Evolutionary conservation across 179 eudicot species (phyloP).

Genomic region (Spergularia azorica): DNA sequence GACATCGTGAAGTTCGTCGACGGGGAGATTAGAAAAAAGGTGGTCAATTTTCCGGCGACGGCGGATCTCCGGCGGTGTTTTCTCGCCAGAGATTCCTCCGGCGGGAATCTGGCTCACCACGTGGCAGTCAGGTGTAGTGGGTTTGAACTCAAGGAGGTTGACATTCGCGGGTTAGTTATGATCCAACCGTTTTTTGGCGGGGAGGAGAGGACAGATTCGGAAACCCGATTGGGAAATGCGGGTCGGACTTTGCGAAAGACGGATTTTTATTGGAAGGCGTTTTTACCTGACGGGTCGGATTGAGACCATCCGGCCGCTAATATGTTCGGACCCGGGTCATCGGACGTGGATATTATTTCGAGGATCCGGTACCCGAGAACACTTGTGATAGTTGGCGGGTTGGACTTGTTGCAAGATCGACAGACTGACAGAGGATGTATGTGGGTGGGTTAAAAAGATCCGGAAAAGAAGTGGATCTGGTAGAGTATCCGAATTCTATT

Average conservation of each 20-base stretch:
- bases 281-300: constrained; percentile 34
- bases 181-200: constrained; percentile 43
- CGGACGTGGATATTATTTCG: constrained; percentile 4
- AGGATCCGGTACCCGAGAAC: constrained; percentile 23
- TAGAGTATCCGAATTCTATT: constrained; percentile 24
- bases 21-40: neutral
- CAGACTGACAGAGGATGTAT: constrained; percentile 28
- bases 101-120: constrained; percentile 51
- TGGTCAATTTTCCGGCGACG: constrained; percentile 11
- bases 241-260: constrained; percentile 9
- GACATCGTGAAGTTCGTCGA: constrained; percentile 30
- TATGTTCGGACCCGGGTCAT: constrained; percentile 18
- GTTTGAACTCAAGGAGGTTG: constrained; percentile 11
- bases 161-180: constrained; percentile 24
- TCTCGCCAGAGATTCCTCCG: constrained; percentile 50
- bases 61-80: constrained; percentile 35
- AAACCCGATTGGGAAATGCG: constrained; percentile 10
- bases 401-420: constrained; percentile 26
- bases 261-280: constrained; percentile 34
- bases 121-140: constrained; percentile 24
- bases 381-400: constrained; percentile 23
- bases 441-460: constrained; percentile 12
- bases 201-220: constrained; percentile 36
- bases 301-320: constrained; percentile 31
- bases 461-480: constrained; percentile 24